A percentile compares a stretch with the other conserved stretches of the same genome.
Conservation (phyloP, 2,329 filamentous ascomycete genomes). For the Arthrinium phaeospermum region DNA sequence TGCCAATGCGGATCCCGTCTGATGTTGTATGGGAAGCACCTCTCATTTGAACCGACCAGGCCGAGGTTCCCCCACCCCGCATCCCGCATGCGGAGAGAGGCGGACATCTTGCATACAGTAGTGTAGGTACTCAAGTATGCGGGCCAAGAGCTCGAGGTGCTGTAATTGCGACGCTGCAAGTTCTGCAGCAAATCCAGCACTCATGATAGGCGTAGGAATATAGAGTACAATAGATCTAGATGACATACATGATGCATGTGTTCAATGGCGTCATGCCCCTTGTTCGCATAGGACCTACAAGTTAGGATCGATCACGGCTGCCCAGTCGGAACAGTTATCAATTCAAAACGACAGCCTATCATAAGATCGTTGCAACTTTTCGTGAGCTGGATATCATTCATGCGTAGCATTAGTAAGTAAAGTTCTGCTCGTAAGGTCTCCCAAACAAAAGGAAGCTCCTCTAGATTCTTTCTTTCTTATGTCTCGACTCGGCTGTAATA, state of each 20-base stretch:
- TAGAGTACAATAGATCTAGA: background rate
- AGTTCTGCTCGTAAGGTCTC: background rate
- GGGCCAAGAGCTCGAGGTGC: background rate
- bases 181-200: background rate
- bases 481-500: slow-evolving; percentile 9
- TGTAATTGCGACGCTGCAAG: background rate
- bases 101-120: slow-evolving; percentile 10
- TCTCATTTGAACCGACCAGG: background rate
- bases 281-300: background rate
- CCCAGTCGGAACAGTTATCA: background rate
- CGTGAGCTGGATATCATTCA: background rate
- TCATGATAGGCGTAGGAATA: background rate
- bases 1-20: background rate
- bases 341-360: background rate
- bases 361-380: background rate
- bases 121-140: background rate
- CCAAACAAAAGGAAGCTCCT: background rate
- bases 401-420: slow-evolving; percentile 8
- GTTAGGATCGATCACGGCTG: background rate
- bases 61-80: slow-evolving; percentile 4
- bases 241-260: background rate
- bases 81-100: slow-evolving; percentile 12
- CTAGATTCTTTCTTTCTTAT: slow-evolving; percentile 7
- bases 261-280: background rate
- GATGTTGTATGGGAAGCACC: background rate